Evolutionary conservation across 495 filamentous ascomycete species (phyloP).

Genomic region (Margaritispora aquatica): DNA sequence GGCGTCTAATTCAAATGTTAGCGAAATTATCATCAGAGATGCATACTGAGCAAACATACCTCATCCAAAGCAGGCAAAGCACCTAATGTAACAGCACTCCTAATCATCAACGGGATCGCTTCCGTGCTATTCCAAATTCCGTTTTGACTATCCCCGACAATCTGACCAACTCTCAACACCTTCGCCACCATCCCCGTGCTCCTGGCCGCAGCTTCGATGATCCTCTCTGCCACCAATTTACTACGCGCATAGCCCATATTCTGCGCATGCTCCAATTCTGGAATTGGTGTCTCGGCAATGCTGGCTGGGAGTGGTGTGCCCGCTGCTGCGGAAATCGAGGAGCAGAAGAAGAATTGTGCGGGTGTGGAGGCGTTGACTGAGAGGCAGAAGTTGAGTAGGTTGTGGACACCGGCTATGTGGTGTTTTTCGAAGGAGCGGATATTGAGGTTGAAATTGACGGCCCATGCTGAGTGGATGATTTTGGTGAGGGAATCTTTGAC

Average conservation of each 20-base stretch:
- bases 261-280: conserved; percentile 32
- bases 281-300: conserved; percentile 25
- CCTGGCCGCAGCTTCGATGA: conserved; percentile 32
- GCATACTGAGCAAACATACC: conserved; percentile 15
- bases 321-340: conserved; percentile 23
- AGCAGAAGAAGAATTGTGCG: conserved; percentile 30
- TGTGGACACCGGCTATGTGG: conserved; percentile 46
- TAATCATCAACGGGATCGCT: conserved; percentile 58
- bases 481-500: conserved; percentile 34
- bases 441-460: conserved; percentile 58
- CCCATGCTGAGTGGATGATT: conserved; percentile 59
- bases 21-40: not conserved
- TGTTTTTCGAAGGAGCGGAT: conserved; percentile 45
- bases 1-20: conserved; percentile 21
- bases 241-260: conserved; percentile 55
- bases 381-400: conserved; percentile 18
- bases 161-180: conserved; percentile 52
- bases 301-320: conserved; percentile 25
- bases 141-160: conserved; percentile 44
- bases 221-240: conserved; percentile 58
- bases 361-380: not conserved
- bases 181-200: conserved; percentile 29
- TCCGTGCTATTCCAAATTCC: conserved; percentile 54
- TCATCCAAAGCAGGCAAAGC: conserved; percentile 38
- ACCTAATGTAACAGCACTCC: conserved; percentile 37